A percentile compares a stretch with the other conserved stretches of the same genome.
Evolutionary conservation across 768 basidiomycete species (phyloP).

Genomic region (Amanita rimosa): DNA sequence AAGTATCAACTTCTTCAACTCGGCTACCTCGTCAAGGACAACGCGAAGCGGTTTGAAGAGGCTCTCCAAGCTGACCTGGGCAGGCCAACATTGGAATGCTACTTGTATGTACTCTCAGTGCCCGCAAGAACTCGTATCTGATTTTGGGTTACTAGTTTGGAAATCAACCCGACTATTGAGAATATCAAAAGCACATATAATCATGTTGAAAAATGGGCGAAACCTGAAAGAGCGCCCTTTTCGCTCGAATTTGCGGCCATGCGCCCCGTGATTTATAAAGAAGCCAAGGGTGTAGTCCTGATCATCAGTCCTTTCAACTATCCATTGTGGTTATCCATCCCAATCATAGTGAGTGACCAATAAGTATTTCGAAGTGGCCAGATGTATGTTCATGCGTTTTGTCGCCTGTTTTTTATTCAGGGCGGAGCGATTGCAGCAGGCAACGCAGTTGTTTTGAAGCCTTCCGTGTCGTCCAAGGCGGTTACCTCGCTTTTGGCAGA

Average conservation of each 20-base stretch:
- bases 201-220: constrained; percentile 67
- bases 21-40: constrained; percentile 66
- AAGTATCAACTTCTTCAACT: constrained; percentile 72
- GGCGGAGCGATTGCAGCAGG: constrained; percentile 75
- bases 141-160: constrained; percentile 36
- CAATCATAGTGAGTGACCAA: constrained; percentile 42
- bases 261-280: constrained; percentile 56
- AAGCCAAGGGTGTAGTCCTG: constrained; percentile 66
- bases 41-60: constrained; percentile 44
- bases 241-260: constrained; percentile 44
- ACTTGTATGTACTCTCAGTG: constrained; percentile 22
- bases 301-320: constrained; percentile 72
- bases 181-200: constrained; percentile 45
- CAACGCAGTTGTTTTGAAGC: constrained; percentile 60
- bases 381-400: not conserved
- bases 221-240: constrained; percentile 46
- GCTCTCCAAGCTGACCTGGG: constrained; percentile 54
- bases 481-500: constrained; percentile 49
- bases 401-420: constrained; percentile 11
- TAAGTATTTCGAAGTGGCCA: not conserved
- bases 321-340: constrained; percentile 47
- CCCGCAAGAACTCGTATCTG: not conserved
- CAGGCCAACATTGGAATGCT: constrained; percentile 45
- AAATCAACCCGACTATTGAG: constrained; percentile 39
- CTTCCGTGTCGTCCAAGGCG: constrained; percentile 57